Evolutionary conservation across 768 basidiomycete species (phyloP), one percentile per base, ranked within the genome.

Genomic region (Boletus reticulatus): DNA sequence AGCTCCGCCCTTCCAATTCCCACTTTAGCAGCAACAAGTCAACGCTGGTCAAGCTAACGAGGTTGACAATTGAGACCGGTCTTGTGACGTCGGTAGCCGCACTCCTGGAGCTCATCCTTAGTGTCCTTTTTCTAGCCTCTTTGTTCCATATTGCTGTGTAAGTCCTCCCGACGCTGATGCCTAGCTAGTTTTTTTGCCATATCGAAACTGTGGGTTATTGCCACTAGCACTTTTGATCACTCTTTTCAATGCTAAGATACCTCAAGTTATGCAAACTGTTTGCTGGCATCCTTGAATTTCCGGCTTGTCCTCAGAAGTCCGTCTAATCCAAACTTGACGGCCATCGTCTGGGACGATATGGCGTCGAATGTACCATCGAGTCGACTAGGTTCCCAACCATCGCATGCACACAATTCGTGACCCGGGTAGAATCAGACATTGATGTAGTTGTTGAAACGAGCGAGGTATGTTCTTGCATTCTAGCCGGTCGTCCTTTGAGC

Each of bases 41-140:
- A 2, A 42, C 19, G 4, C 13, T 62, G 6, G 24, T 38, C 39
- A 39, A 52, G 32, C 31, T 67, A 6, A 68, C 58, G 2, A 66
- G 38, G 48, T 41, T 68, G 13, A 62, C 65, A n/a, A 48, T 67
- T 1, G 66, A 69, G 36, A 69, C 65, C 0, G 67, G 67, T 3
- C 50, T 61, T 13, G 43, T 67, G 11, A 69, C 67, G 16, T 55
- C 65, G 4, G 39, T 45, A 4, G 56, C 67, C 1, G 58, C 59
- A 0, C 49, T 67, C 17, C n/a, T 61, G 0, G 66, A 69, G 41
- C 48, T 67, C 3, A 31, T 59, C 9, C 44, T 69, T 8, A n/a
- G n/a, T n/a, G n/a, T n/a, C n/a, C n/a, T n/a, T n/a, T n/a, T n/a
- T n/a, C n/a, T n/a, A n/a, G n/a, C n/a, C n/a, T n/a, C n/a, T n/a